Evolutionary conservation across 2,329 filamentous ascomycete species (phyloP), one percentile per base, ranked within the genome.

Genomic region (Botrytis pseudocinerea): DNA sequence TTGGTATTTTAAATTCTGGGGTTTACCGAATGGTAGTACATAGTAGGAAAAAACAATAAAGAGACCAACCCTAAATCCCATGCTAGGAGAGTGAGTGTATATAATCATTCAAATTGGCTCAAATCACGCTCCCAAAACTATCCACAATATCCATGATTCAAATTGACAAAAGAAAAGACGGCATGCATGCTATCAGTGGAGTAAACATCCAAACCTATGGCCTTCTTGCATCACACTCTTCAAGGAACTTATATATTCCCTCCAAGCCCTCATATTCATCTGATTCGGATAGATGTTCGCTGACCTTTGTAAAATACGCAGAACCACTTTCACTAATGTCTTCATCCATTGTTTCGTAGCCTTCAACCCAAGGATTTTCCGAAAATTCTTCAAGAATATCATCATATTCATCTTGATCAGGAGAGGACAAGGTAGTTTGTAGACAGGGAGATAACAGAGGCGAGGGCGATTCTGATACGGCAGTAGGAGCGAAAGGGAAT

Each of bases 401-500:
- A 18, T 78, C 76, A 44, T 80, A 78, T 38, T 79, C 78, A 64
- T 85, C 84, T 75, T 69, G 35, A 22, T 69, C n/a, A 32, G 48
- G 65, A 25, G 65, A 69, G 22, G 65, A 51, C 6, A 51, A 57
- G 16, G 48, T 57, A 32, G 65, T 69, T 69, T 69, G 65, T 44
- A 69, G n/a, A 78, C 14, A 79, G 78, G 12, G 78, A 79, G 20
- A 79, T 61, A 6, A 71, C 54, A 74, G 79, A 44, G 79, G 20
- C 22, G 63, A 66, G 48, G 20, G 32, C 44, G 35, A 20, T 54
- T 54, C 69, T 32, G 25, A 60, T 62, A 88, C 82, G 42, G 85
- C 83, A 64, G 84, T 90, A 0, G 95, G 92, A 0, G 95, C 95
- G 79, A 94, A 97, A 0, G 95, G 95, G 78, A 97, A 98, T 61